phyloP scores from a whole-genome alignment of 1,284 basidiomycete genomes.

The Gomphus sp. region DNA sequence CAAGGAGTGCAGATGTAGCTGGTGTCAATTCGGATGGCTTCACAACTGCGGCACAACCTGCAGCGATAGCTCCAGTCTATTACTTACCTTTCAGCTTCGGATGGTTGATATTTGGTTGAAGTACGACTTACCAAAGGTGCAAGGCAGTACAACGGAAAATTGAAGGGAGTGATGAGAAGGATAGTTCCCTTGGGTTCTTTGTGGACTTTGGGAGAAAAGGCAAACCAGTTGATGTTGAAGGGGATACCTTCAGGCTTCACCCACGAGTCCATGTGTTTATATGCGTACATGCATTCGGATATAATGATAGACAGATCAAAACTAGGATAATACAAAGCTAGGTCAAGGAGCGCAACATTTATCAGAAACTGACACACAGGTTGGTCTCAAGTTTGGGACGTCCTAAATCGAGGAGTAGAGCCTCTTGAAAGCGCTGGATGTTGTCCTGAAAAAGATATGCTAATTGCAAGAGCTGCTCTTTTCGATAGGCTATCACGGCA shows the following conservation, averaged over 20 bases:
- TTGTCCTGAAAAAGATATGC: conserved; percentile 57
- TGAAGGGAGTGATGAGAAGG: conserved; percentile 26
- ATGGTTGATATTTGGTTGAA: too few relatives aligned
- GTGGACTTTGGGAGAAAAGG: conserved; percentile 31
- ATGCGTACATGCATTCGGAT: conserved; percentile 36
- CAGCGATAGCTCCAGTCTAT: conserved; percentile 50
- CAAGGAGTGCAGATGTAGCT: conserved; percentile 40
- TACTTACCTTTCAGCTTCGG: background rate
- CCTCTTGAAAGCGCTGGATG: conserved; percentile 34
- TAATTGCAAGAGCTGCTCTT: conserved; percentile 55
- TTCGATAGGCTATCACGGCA: conserved; percentile 42
- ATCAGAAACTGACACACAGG: conserved; percentile 22
- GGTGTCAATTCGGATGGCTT: conserved; percentile 57
- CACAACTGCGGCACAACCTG: conserved; percentile 48
- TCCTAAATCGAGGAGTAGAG: conserved; percentile 44
- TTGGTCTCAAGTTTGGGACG: conserved; percentile 36
- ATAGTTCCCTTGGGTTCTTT: conserved; percentile 44
- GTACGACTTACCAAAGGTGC: background rate
- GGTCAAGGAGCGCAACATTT: background rate
- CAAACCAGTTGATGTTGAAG: conserved; percentile 28
- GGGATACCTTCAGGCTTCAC: conserved; percentile 38
- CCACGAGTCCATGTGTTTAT: conserved; percentile 44
- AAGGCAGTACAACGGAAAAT: background rate
- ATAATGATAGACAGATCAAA: conserved; percentile 26
- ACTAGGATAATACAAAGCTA: background rate